These are phyloP conservation scores for Lepidium didymum DNA, from an alignment of 345 rosid species.

Conservation along the genomic window DNA sequence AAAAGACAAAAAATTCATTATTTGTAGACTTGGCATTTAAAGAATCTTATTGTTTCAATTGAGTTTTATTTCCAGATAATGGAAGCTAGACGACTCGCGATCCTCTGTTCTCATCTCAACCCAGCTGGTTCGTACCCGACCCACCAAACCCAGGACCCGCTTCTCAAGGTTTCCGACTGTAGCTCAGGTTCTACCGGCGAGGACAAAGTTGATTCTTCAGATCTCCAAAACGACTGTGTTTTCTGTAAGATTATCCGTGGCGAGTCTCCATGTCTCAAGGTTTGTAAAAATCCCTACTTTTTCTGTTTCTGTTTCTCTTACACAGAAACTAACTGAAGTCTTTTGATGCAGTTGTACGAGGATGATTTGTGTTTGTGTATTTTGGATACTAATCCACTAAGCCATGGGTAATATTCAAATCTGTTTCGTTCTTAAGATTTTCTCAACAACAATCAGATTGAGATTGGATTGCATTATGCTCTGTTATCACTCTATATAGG, in stretches of 20 bases:
- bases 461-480: not conserved
- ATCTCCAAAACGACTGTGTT: constrained; percentile 49
- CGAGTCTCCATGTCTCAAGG: constrained; percentile 71
- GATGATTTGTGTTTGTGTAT: constrained; percentile 86
- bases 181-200: constrained; percentile 16
- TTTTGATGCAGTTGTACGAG: constrained; percentile 65
- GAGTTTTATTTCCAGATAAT: constrained; percentile 15
- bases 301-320: not conserved
- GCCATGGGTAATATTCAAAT: constrained; percentile 87
- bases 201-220: not conserved
- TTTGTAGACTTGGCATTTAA: not conserved
- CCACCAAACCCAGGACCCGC: constrained; percentile 1
- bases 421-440: not conserved
- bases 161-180: constrained; percentile 33
- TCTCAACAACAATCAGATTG: not conserved
- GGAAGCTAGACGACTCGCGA: constrained; percentile 63
- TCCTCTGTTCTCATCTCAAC: constrained; percentile 58
- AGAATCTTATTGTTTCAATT: not conserved
- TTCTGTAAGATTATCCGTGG: constrained; percentile 79
- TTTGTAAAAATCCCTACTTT: not conserved
- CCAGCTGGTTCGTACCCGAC: constrained; percentile 18
- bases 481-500: not conserved
- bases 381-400: constrained; percentile 71
- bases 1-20: not conserved
- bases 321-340: not conserved